Conservation (phyloP, 306 rosid species). For the Vigna radiata region DNA sequence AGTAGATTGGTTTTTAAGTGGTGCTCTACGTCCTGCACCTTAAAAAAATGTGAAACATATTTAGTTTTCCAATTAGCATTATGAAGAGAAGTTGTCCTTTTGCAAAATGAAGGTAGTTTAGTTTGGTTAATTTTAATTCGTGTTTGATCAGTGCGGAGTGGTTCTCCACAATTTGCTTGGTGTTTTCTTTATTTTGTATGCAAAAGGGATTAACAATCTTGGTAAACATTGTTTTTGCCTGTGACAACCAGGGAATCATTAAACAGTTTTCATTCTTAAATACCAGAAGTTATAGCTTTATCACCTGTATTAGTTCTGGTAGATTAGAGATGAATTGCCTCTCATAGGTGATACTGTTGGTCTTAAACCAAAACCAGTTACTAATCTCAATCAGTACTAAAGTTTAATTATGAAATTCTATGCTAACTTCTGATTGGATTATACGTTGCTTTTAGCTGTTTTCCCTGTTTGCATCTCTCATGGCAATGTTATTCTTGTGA, state of each 20-base stretch:
- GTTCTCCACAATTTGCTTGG: background rate
- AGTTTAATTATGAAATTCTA: constrained; percentile 25
- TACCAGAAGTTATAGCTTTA: background rate
- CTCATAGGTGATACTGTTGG: background rate
- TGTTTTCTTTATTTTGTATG: constrained; percentile 26
- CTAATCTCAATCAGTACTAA: background rate
- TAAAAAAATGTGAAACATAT: background rate
- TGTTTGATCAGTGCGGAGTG: constrained; percentile 2
- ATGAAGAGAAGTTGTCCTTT: background rate
- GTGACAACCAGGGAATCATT: constrained; percentile 1
- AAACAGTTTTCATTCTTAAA: background rate
- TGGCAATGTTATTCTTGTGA: constrained; percentile 31
- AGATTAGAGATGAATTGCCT: background rate
- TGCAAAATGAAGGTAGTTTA: constrained; percentile 4
- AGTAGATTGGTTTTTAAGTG: constrained; percentile 24
- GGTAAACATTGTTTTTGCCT: background rate
- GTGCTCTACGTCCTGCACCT: background rate
- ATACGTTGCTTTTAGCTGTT: constrained; percentile 8
- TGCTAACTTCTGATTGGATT: constrained; percentile 10
- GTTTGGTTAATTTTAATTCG: constrained; percentile 14
- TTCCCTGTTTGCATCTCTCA: constrained; percentile 21
- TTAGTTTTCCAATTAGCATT: background rate
- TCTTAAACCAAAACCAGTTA: background rate
- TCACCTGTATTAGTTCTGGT: background rate
- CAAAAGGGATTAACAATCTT: constrained; percentile 21